phyloP scores from a whole-genome alignment of 1,139 yeast genomes.

The Candida tetrigidarum region DNA sequence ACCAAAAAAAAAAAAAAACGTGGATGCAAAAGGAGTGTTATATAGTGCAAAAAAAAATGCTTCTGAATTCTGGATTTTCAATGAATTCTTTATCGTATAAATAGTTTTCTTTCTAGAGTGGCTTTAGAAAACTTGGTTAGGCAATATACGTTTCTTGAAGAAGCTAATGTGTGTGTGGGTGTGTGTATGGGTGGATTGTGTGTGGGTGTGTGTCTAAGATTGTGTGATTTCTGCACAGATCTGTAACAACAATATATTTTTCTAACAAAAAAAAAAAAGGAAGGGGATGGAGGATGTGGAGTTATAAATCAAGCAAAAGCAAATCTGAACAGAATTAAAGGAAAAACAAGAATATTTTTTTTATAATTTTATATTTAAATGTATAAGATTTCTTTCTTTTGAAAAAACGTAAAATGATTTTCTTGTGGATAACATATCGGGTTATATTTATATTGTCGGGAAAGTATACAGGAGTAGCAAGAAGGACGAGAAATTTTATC shows the following conservation, averaged over 20 bases:
- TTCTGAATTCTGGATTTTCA: background rate
- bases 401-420: background rate
- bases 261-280: background rate
- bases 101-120: background rate
- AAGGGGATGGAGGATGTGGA: background rate
- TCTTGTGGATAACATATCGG: too few species aligned
- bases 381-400: background rate
- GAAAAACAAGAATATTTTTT: slow-evolving; percentile 2
- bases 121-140: background rate
- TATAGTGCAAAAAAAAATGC: background rate
- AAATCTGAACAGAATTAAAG: slow-evolving; percentile 1
- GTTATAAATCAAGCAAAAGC: background rate
- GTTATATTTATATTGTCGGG: background rate
- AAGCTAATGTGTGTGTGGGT: background rate
- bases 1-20: background rate
- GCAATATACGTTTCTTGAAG: background rate
- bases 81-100: background rate
- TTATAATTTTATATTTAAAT: too few species aligned
- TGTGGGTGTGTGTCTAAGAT: background rate
- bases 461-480: too few species aligned
- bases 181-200: too few species aligned
- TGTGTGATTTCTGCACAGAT: slow-evolving; percentile 1
- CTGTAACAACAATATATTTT: background rate
- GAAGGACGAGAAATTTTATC: background rate
- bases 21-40: slow-evolving; percentile 1